A percentile compares a stretch with the other conserved stretches of the same genome.
phyloP scores from a whole-genome alignment of 345 rosid genomes.

The Eucalyptus cloeziana region DNA sequence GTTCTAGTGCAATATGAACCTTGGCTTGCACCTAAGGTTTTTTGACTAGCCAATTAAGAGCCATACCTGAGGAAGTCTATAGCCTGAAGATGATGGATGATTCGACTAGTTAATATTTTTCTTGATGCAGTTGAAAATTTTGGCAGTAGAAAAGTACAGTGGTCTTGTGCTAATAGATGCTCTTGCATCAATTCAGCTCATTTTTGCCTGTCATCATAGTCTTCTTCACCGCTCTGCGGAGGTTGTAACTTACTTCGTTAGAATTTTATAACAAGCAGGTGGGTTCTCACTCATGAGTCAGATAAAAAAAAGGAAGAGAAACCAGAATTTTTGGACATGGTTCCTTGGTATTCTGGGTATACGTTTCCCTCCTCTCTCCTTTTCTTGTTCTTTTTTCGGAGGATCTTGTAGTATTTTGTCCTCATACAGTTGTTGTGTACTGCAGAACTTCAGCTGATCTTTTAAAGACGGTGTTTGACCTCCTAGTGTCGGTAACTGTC shows the following conservation, averaged over 20 bases:
- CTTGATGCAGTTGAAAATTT: too few relatives aligned
- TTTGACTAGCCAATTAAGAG: too few relatives aligned
- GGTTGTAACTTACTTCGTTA: not conserved
- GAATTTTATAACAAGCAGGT: slow-evolving; percentile 27
- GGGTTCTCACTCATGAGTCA: slow-evolving; percentile 38
- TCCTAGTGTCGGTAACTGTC: slow-evolving; percentile 88
- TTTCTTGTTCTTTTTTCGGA: not conserved
- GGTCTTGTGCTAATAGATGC: too few relatives aligned
- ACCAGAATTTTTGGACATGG: slow-evolving; percentile 96
- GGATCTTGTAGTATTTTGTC: not conserved
- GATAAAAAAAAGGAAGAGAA: slow-evolving; percentile 64
- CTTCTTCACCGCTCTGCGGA: not conserved
- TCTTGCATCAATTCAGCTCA: not conserved
- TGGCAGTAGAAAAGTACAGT: too few relatives aligned
- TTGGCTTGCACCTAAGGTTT: too few relatives aligned
- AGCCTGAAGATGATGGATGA: too few relatives aligned
- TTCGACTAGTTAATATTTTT: too few relatives aligned
- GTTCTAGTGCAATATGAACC: not conserved
- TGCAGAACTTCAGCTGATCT: slow-evolving; percentile 97
- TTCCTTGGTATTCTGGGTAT: slow-evolving; percentile 99
- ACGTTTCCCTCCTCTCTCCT: not conserved
- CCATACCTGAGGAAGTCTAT: too few relatives aligned
- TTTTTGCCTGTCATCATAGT: not conserved
- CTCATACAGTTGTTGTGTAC: slow-evolving; percentile 5
- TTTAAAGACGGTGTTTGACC: slow-evolving; percentile 94